These are phyloP conservation scores for Phytophthora multivora DNA, from an alignment of 352 stramenopile species.

Conservation along the genomic window DNA sequence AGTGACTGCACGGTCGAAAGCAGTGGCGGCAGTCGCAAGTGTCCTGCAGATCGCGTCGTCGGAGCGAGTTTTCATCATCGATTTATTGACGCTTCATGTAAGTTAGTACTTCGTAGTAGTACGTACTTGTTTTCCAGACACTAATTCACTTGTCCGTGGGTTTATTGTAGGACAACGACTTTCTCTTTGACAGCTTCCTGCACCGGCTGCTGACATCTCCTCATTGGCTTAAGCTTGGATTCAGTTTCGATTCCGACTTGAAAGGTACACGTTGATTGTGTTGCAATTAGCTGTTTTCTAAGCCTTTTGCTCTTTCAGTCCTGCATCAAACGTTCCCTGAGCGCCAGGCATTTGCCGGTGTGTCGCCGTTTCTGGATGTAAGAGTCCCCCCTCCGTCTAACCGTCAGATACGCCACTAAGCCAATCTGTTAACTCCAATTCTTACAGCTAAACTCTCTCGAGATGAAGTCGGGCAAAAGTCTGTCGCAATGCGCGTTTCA, in stretches of 20 bases:
- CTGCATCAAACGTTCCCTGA: slow-evolving; percentile 73
- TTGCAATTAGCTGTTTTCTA: too few relatives aligned
- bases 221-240: slow-evolving; percentile 58
- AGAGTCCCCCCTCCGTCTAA: not conserved
- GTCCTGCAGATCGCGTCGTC: slow-evolving; percentile 66
- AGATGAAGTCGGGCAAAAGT: slow-evolving; percentile 40
- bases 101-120: too few relatives aligned
- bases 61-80: slow-evolving; percentile 55
- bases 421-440: not conserved
- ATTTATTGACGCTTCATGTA: slow-evolving; percentile 66
- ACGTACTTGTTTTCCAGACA: not conserved
- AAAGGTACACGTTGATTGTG: slow-evolving; percentile 45
- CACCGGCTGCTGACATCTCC: slow-evolving; percentile 39
- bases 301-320: slow-evolving; percentile 31
- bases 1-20: slow-evolving; percentile 27
- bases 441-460: slow-evolving; percentile 36
- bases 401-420: too few relatives aligned
- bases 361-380: slow-evolving; percentile 58
- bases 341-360: slow-evolving; percentile 34
- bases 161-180: slow-evolving; percentile 37
- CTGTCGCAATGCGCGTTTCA: slow-evolving; percentile 44
- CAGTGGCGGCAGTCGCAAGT: slow-evolving; percentile 48
- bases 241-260: slow-evolving; percentile 72
- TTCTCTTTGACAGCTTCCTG: slow-evolving; percentile 58
- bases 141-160: not conserved